Base-by-base conservation (phyloP, 768 basidiomycete species). In the Symmetrospora coprosmae region DNA sequence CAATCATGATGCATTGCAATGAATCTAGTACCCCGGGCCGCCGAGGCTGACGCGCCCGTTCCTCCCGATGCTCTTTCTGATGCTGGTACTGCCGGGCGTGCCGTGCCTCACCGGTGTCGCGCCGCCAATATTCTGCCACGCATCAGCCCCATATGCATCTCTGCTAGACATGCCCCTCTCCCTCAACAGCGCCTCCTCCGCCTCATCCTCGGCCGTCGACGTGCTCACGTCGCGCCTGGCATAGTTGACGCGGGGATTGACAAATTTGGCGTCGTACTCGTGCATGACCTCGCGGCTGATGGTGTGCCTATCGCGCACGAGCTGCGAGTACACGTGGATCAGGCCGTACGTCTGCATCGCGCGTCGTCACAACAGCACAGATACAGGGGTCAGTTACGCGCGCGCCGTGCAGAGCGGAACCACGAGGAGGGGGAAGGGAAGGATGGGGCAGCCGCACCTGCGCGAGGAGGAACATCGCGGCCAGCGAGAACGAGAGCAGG, bases 141-240 rank as follows among this genome's bases (percentile, higher is more conserved):
- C n/a, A n/a, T n/a, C n/a, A n/a, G n/a, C n/a, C n/a, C n/a, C n/a
- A n/a, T n/a, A n/a, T n/a, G n/a, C n/a, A n/a, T n/a, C n/a, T n/a
- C n/a, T n/a, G n/a, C n/a, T n/a, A n/a, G n/a, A n/a, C n/a, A n/a
- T n/a, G n/a, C n/a, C n/a, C n/a, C n/a, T n/a, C n/a, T n/a, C n/a
- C n/a, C n/a, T n/a, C n/a, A n/a, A n/a, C n/a, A n/a, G n/a, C n/a
- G n/a, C n/a, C n/a, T n/a, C n/a, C n/a, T n/a, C 62, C 34, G 65
- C 64, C 45, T 68, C 67, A 6, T 65, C 67, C 31, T 68, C 65
- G 8, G 64, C 64, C 9, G 66, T 61, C 66, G 60, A 64, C 62
- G 65, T 66, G 11, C 65, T 64, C 0, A 64, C 66, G 34, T 66
- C 67, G 28, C 64, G 40, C 64, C 67, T 64, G 58, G 49, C 33